Percentiles rank a stretch among this genome's conserved stretches.
These are phyloP conservation scores for Cladosporium sp. DNA, from an alignment of 2,329 filamentous ascomycete species.

Conservation along the genomic window DNA sequence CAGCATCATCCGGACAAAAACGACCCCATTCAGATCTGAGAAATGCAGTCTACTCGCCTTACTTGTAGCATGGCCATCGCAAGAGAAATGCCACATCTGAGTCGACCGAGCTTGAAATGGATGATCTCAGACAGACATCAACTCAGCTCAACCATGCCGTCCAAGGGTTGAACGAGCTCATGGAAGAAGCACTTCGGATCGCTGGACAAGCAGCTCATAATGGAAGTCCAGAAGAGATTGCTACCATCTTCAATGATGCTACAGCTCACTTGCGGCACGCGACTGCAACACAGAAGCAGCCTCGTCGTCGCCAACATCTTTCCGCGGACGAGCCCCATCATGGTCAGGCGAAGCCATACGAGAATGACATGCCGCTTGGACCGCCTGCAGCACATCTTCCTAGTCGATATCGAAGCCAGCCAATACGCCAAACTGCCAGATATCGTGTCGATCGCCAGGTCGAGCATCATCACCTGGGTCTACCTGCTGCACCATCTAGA, in stretches of 20 bases:
- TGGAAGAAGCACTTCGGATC: constrained; percentile 43
- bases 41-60: constrained; percentile 5
- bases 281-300: constrained; percentile 22
- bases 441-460: neutral
- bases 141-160: constrained; percentile 35
- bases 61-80: constrained; percentile 5
- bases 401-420: neutral
- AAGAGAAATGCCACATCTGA: neutral
- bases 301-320: neutral
- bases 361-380: neutral
- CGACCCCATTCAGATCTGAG: neutral
- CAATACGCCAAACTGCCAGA: neutral
- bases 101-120: constrained; percentile 5
- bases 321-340: constrained; percentile 2
- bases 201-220: constrained; percentile 37
- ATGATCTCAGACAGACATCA: constrained; percentile 9
- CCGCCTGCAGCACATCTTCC: neutral
- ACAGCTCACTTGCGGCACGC: constrained; percentile 38
- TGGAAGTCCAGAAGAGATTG: constrained; percentile 40
- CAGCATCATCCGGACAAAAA: constrained; percentile 7
- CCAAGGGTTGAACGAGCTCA: constrained; percentile 43
- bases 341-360: neutral
- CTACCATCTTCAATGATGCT: constrained; percentile 42
- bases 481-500: neutral
- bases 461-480: neutral